phyloP scores from a whole-genome alignment of 2,329 filamentous ascomycete species.

The Claviceps cyperi region DNA sequence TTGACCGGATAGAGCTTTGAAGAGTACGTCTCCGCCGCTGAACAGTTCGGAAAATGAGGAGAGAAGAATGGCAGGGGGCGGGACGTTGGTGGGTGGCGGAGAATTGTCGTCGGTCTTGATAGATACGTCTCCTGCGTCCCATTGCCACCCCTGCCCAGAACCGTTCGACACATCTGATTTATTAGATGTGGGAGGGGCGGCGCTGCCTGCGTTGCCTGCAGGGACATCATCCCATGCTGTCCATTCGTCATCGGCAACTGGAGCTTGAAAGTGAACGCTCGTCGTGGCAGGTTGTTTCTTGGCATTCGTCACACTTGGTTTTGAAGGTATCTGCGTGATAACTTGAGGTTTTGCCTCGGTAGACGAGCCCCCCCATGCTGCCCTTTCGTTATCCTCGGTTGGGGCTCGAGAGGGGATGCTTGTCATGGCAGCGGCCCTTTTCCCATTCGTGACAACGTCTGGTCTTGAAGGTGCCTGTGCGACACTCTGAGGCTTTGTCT shows the following conservation, averaged over 20 bases:
- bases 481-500: slow-evolving; percentile 26
- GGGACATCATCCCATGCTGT: slow-evolving; percentile 34
- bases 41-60: slow-evolving; percentile 62
- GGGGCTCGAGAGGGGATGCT: slow-evolving; percentile 3
- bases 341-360: slow-evolving; percentile 28
- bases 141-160: slow-evolving; percentile 28
- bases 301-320: slow-evolving; percentile 16
- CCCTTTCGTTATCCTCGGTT: slow-evolving; percentile 20
- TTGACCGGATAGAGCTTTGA: slow-evolving; percentile 49
- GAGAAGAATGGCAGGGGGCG: slow-evolving; percentile 72
- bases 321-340: slow-evolving; percentile 34
- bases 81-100: slow-evolving; percentile 68
- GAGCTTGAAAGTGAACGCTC: no score
- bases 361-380: slow-evolving; percentile 23
- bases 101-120: slow-evolving; percentile 16
- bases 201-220: slow-evolving; percentile 5
- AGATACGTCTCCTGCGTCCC: slow-evolving; percentile 28
- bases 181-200: slow-evolving; percentile 8
- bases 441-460: neutral
- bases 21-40: slow-evolving; percentile 48
- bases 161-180: slow-evolving; percentile 13
- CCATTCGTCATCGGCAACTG: slow-evolving; percentile 31
- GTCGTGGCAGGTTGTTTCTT: no score
- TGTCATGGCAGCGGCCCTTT: slow-evolving; percentile 3
- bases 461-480: slow-evolving; percentile 39